Percentiles rank a stretch among this genome's conserved stretches.
Conservation (phyloP, 2,329 filamentous ascomycete genomes). For the Juglanconis oblonga region DNA sequence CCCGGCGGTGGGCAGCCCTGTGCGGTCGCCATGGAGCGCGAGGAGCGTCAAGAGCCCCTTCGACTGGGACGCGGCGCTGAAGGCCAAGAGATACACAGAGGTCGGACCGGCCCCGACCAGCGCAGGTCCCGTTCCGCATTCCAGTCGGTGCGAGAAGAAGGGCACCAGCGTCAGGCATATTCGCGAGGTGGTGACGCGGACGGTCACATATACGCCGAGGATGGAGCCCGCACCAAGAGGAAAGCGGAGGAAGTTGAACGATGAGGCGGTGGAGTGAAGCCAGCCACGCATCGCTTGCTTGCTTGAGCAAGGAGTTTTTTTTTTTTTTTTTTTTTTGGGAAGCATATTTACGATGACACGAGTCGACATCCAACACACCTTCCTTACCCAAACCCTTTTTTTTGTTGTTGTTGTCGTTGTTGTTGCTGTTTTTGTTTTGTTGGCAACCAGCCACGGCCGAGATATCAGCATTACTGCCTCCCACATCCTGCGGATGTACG, state of each 20-base stretch:
- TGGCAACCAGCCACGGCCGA: neutral
- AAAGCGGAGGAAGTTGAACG: slow-evolving; percentile 73
- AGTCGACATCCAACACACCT: neutral
- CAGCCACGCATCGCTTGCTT: neutral
- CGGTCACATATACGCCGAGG: slow-evolving; percentile 82
- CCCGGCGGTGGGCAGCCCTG: slow-evolving; percentile 66
- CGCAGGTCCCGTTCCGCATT: slow-evolving; percentile 3
- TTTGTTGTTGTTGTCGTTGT: neutral
- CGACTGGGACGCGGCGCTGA: slow-evolving; percentile 74
- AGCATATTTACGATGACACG: slow-evolving; percentile 2
- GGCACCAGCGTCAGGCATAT: slow-evolving; percentile 67
- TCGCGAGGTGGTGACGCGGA: slow-evolving; percentile 88
- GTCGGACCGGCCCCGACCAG: slow-evolving; percentile 38
- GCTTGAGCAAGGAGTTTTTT: slow-evolving; percentile 11
- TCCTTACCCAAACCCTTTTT: neutral
- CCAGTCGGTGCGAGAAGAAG: slow-evolving; percentile 46
- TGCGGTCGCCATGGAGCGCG: slow-evolving; percentile 74
- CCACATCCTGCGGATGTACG: neutral
- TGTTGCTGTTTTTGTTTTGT: slow-evolving; percentile 10
- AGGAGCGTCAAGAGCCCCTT: slow-evolving; percentile 65
- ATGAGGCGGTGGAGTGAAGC: slow-evolving; percentile 1
- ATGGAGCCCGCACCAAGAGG: slow-evolving; percentile 89
- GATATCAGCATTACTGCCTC: neutral
- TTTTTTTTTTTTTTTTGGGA: too few species aligned
- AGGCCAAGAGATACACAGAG: slow-evolving; percentile 61